Percentiles rank a stretch among this genome's conserved stretches.
Evolutionary conservation across 2,329 filamentous ascomycete genomes (phyloP).

Genomic region (Chrysoporthe austroafricana): DNA sequence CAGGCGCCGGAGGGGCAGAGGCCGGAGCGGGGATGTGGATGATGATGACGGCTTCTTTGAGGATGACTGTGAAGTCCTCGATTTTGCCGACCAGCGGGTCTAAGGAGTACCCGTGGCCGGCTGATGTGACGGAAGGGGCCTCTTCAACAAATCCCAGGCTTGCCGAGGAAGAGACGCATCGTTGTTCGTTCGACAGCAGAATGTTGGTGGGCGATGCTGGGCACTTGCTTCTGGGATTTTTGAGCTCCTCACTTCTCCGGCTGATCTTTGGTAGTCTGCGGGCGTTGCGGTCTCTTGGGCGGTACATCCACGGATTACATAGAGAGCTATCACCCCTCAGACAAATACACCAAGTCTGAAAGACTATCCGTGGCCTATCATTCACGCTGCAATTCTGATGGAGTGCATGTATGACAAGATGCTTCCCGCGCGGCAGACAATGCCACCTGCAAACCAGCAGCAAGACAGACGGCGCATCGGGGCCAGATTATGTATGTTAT

Average conservation of each 20-base stretch:
- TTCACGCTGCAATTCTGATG: background rate
- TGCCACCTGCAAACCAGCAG: background rate
- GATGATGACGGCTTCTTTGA: constrained; percentile 85
- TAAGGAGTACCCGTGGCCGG: constrained; percentile 40
- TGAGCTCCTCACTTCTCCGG: constrained; percentile 21
- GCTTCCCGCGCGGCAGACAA: background rate
- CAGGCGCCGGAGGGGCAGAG: constrained; percentile 65
- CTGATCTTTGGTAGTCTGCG: constrained; percentile 18
- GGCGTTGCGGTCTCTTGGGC: constrained; percentile 24
- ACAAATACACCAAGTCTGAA: constrained; percentile 22
- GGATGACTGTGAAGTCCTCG: constrained; percentile 88
- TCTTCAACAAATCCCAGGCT: constrained; percentile 16
- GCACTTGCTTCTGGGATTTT: constrained; percentile 21
- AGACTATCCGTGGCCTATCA: background rate
- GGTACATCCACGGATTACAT: constrained; percentile 26
- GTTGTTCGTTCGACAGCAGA: constrained; percentile 26
- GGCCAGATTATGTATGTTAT: background rate
- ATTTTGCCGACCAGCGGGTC: constrained; percentile 77
- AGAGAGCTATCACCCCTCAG: constrained; percentile 26
- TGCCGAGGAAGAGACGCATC: constrained; percentile 2
- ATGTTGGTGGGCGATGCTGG: constrained; percentile 29
- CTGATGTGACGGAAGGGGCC: constrained; percentile 13
- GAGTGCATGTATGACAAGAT: background rate
- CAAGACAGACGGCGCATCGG: background rate
- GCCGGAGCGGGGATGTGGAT: constrained; percentile 53